Percentiles rank a stretch among this genome's conserved stretches.
These are phyloP conservation scores for Penicillium pancosmium DNA, from an alignment of 495 filamentous ascomycete species.

Conservation along the genomic window DNA sequence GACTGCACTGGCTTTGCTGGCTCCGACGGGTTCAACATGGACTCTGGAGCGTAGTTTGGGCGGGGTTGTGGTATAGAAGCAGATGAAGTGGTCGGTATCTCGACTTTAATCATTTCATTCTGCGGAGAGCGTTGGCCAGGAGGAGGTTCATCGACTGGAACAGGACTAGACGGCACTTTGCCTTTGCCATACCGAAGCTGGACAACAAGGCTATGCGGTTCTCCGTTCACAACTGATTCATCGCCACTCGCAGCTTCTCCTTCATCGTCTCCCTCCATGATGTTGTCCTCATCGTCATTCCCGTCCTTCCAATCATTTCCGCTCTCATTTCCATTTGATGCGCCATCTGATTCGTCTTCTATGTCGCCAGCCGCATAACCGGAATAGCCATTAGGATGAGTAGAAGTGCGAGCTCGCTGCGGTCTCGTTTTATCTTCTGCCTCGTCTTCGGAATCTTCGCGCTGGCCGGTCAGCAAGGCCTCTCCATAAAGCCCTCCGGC, in stretches of 20 bases:
- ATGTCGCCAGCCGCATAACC: slow-evolving; percentile 62
- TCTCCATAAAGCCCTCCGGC: slow-evolving; percentile 82
- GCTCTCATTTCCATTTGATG: slow-evolving; percentile 59
- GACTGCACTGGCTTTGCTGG: slow-evolving; percentile 4
- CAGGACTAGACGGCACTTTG: slow-evolving; percentile 22
- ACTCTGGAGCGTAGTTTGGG: slow-evolving; percentile 7
- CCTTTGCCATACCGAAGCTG: slow-evolving; percentile 59
- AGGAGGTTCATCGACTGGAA: slow-evolving; percentile 24
- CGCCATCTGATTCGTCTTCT: slow-evolving; percentile 65
- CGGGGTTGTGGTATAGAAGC: neutral
- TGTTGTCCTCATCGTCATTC: slow-evolving; percentile 71
- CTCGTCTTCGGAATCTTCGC: slow-evolving; percentile 32
- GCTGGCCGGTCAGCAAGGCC: slow-evolving; percentile 59
- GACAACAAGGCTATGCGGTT: slow-evolving; percentile 63
- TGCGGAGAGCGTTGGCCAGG: slow-evolving; percentile 20
- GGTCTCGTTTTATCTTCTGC: slow-evolving; percentile 36
- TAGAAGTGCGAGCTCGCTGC: slow-evolving; percentile 35
- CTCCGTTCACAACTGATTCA: slow-evolving; percentile 57
- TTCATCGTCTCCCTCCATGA: slow-evolving; percentile 65
- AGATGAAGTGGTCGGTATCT: neutral
- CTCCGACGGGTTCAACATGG: neutral
- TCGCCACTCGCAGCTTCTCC: slow-evolving; percentile 63
- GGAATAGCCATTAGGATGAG: slow-evolving; percentile 45
- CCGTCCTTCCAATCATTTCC: slow-evolving; percentile 69
- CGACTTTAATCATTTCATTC: slow-evolving; percentile 12